phyloP scores from a whole-genome alignment of 371 early-diverging fungal species.

The Mortierella polycephala region DNA sequence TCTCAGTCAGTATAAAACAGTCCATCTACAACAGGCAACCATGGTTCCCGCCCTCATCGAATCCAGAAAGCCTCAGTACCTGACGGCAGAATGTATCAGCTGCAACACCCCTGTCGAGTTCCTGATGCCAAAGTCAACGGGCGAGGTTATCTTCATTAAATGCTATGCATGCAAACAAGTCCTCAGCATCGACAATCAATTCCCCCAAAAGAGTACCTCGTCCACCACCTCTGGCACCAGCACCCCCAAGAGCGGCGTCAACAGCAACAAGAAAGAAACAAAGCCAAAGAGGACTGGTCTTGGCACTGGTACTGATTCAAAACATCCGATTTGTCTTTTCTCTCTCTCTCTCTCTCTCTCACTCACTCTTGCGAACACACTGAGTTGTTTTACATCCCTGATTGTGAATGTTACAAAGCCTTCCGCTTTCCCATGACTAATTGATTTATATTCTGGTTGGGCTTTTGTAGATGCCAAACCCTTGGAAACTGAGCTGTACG shows the following conservation, averaged over 20 bases:
- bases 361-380: not conserved
- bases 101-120: conserved; percentile 64
- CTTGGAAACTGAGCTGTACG: conserved; percentile 86
- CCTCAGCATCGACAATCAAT: conserved; percentile 49
- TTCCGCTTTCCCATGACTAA: not conserved
- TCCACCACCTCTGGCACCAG: conserved; percentile 14
- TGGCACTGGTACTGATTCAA: conserved; percentile 34
- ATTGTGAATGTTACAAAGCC: not conserved
- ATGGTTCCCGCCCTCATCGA: conserved; percentile 53
- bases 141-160: conserved; percentile 50
- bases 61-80: conserved; percentile 61
- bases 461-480: conserved; percentile 75
- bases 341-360: not conserved
- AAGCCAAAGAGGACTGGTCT: conserved; percentile 31
- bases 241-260: conserved; percentile 13
- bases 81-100: conserved; percentile 61
- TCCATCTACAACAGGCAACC: not conserved
- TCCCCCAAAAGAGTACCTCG: conserved; percentile 37
- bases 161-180: conserved; percentile 58
- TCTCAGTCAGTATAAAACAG: not conserved
- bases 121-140: conserved; percentile 58
- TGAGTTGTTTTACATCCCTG: not conserved
- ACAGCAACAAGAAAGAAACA: conserved; percentile 1
- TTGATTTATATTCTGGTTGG: not conserved
- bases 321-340: not conserved